These are phyloP conservation scores for Monilinia laxa DNA, from an alignment of 2,329 filamentous ascomycete species.

Conservation along the genomic window DNA sequence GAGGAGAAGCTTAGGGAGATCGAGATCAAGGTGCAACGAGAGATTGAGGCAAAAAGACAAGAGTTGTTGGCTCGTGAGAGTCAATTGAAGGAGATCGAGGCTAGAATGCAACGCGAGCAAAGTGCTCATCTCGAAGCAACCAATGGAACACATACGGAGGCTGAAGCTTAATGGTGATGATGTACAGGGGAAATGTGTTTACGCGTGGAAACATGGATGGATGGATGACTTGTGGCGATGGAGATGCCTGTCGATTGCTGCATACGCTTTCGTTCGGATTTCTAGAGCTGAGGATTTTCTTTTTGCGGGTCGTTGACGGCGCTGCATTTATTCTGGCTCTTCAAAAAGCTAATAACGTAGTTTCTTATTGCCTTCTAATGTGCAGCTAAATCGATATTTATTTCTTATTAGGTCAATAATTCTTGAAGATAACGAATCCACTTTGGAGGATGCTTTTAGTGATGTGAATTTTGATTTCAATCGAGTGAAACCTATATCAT, in stretches of 20 bases:
- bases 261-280: conserved; percentile 31
- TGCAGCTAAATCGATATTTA: conserved; percentile 37
- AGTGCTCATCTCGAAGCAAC: conserved; percentile 50
- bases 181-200: conserved; percentile 24
- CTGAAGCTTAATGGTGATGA: conserved; percentile 33
- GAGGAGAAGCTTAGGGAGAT: conserved; percentile 99
- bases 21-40: conserved; percentile 98
- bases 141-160: conserved; percentile 33
- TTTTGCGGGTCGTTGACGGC: conserved; percentile 41
- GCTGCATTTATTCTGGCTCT: conserved; percentile 39
- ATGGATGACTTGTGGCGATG: conserved; percentile 26
- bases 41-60: conserved; percentile 99
- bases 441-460: background rate
- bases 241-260: conserved; percentile 29
- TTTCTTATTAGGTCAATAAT: conserved; percentile 29
- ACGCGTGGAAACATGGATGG: conserved; percentile 27
- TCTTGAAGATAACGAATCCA: conserved; percentile 13
- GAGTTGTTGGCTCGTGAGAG: conserved; percentile 96
- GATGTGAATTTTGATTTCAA: background rate
- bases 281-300: conserved; percentile 35
- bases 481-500: background rate
- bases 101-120: conserved; percentile 88
- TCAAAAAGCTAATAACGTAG: conserved; percentile 40
- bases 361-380: conserved; percentile 43
- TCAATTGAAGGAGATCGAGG: conserved; percentile 97